Conservation (phyloP, 2,329 filamentous ascomycete species). For the Aspergillus awamori region DNA sequence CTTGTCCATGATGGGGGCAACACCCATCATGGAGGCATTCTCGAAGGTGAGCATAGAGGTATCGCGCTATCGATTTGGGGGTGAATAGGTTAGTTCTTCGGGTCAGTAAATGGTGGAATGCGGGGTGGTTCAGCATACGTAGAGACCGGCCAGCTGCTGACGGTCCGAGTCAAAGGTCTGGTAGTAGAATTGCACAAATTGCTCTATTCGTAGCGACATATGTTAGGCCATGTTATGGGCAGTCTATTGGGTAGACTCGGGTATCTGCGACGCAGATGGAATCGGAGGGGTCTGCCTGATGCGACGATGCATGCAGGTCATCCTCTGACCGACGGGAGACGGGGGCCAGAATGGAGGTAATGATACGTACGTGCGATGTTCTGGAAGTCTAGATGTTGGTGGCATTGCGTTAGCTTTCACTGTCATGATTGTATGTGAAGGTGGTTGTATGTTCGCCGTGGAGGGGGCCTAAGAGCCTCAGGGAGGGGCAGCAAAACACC, state of each 20-base stretch:
- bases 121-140: conserved; percentile 62
- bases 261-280: not conserved
- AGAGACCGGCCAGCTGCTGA: conserved; percentile 67
- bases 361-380: conserved; percentile 44
- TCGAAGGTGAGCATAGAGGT: conserved; percentile 95
- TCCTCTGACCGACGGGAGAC: not conserved
- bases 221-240: conserved; percentile 22
- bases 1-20: conserved; percentile 73
- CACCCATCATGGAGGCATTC: conserved; percentile 67
- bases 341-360: not conserved
- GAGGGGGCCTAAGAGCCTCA: conserved; percentile 21
- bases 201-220: conserved; percentile 57
- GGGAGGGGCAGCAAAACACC: conserved; percentile 28
- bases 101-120: too few species aligned
- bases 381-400: conserved; percentile 37
- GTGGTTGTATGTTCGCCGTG: conserved; percentile 9
- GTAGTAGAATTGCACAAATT: conserved; percentile 93
- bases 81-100: too few species aligned
- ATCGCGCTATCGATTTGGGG: conserved; percentile 60
- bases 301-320: not conserved
- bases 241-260: not conserved
- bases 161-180: conserved; percentile 78
- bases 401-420: conserved; percentile 18
- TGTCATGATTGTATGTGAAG: not conserved
- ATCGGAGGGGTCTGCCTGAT: not conserved